Evolutionary conservation across 2,329 filamentous ascomycete species (phyloP), one percentile per base, ranked within the genome.

Genomic region (Eurotiales sp.): DNA sequence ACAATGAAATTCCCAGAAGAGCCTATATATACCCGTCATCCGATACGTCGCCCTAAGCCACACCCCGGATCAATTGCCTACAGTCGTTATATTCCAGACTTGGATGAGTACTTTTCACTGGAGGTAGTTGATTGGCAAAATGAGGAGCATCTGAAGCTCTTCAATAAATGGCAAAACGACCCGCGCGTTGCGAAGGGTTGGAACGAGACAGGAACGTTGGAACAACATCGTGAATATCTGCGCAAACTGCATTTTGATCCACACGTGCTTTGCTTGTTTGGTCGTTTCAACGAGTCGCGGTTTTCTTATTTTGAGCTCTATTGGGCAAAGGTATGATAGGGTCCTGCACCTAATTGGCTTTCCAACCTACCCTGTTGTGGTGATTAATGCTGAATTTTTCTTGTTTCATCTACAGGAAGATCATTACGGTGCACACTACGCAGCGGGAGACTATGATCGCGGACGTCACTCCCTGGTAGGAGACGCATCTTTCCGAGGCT

Each of bases 401-500:
- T 39, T 29, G 21, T 41, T 14, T 30, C 8, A 3, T 41, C n/a
- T n/a, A 53, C 15, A 78, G 74, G 81, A 84, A 65, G 81, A 84
- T 55, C 78, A 82, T 55, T 77, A 79, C 58, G 81, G 81, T 34
- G 79, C 79, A 1, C 76, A 83, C 64, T 81, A 80, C 61, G 69
- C 76, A 41, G 76, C 80, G 8, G 72, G 71, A 19, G 74, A 78
- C 52, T 83, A 77, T 57, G 81, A 84, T 58, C 78, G 81, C 37
- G 81, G 81, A 12, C 75, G 81, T 19, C 81, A 84, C 65, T 81
- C 79, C 0, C 50, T 52, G 3, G 49, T 54, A 8, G 52, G 52
- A 3, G 47, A 54, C 29, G 52, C 70, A 7, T 39, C 73, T 19
- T 81, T 80, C 66, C 72, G 79, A 40, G 80, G 80, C 19, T 71